phyloP scores from a whole-genome alignment of 129 eudicot species.

The Chrysanthemum seticuspe region DNA sequence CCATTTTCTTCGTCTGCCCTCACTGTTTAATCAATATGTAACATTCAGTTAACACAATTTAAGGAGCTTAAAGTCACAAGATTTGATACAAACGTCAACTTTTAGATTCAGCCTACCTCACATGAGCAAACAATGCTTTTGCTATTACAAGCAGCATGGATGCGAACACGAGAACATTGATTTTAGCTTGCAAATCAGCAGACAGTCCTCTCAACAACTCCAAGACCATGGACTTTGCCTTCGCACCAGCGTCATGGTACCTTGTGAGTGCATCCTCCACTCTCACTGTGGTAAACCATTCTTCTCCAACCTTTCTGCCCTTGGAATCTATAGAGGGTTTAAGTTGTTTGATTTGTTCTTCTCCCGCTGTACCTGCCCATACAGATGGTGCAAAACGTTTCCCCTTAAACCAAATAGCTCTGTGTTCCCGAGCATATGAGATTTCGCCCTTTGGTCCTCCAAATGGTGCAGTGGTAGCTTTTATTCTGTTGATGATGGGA shows the following conservation, averaged over 20 bases:
- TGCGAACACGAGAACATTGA: slow-evolving; percentile 77
- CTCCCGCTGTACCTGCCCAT: slow-evolving; percentile 86
- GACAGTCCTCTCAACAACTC: slow-evolving; percentile 79
- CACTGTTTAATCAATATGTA: slow-evolving; percentile 49
- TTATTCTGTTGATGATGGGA: slow-evolving; percentile 79
- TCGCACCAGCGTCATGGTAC: slow-evolving; percentile 81
- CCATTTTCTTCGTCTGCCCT: slow-evolving; percentile 96
- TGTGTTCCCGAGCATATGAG: slow-evolving; percentile 83
- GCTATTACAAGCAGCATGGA: slow-evolving; percentile 91
- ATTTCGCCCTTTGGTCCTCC: slow-evolving; percentile 97
- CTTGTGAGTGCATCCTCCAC: slow-evolving; percentile 89
- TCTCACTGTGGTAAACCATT: slow-evolving; percentile 88
- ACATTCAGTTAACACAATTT: neutral
- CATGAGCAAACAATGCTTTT: slow-evolving; percentile 90
- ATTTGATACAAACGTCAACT: too few species aligned
- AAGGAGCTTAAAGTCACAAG: too few species aligned
- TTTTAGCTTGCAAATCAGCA: slow-evolving; percentile 67
- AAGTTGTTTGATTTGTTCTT: slow-evolving; percentile 84
- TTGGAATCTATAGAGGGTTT: slow-evolving; percentile 82
- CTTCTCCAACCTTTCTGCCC: slow-evolving; percentile 94
- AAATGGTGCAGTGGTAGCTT: slow-evolving; percentile 70
- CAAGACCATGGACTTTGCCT: slow-evolving; percentile 74
- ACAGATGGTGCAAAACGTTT: slow-evolving; percentile 76
- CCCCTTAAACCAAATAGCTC: slow-evolving; percentile 93
- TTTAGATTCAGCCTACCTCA: slow-evolving; percentile 46